These are phyloP conservation scores for Tetrapisispora arboricola DNA, from an alignment of 805 yeast genomes.

Conservation along the genomic window DNA sequence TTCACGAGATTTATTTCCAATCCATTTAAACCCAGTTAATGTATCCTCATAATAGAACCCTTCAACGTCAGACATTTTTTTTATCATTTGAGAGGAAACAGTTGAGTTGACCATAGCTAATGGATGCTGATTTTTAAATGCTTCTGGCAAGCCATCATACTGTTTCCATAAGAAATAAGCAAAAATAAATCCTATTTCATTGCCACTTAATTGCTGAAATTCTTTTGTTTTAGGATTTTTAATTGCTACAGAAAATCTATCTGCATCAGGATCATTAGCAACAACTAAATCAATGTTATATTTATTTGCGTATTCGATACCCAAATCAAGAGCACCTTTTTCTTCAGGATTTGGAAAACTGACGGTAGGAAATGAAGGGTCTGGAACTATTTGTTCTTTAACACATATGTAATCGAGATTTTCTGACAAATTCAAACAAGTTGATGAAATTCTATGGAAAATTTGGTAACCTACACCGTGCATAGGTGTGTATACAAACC, in stretches of 20 bases:
- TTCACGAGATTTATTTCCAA: slow-evolving; percentile 79
- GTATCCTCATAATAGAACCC: slow-evolving; percentile 69
- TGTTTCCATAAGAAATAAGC: slow-evolving; percentile 49
- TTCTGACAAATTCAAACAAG: slow-evolving; percentile 31
- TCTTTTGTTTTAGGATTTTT: slow-evolving; percentile 28
- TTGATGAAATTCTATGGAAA: slow-evolving; percentile 30
- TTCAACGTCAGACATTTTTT: slow-evolving; percentile 50
- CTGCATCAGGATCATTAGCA: slow-evolving; percentile 97
- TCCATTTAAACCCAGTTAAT: slow-evolving; percentile 95
- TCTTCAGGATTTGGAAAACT: slow-evolving; percentile 94
- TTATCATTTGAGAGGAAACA: slow-evolving; percentile 78
- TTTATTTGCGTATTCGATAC: slow-evolving; percentile 44
- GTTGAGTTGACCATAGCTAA: slow-evolving; percentile 65
- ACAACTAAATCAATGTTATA: slow-evolving; percentile 46
- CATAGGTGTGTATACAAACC: slow-evolving; percentile 83
- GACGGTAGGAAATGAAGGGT: slow-evolving; percentile 81
- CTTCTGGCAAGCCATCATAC: slow-evolving; percentile 14
- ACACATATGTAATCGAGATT: slow-evolving; percentile 36
- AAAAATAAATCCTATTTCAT: slow-evolving; percentile 80
- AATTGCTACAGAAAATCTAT: slow-evolving; percentile 77
- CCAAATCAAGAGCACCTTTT: slow-evolving; percentile 74
- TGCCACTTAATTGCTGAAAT: slow-evolving; percentile 84
- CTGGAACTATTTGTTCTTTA: slow-evolving; percentile 57
- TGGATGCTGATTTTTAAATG: slow-evolving; percentile 33
- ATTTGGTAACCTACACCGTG: slow-evolving; percentile 85